These are phyloP conservation scores for Furcasterigmium furcatum DNA, from an alignment of 2,329 filamentous ascomycete species.

Conservation along the genomic window DNA sequence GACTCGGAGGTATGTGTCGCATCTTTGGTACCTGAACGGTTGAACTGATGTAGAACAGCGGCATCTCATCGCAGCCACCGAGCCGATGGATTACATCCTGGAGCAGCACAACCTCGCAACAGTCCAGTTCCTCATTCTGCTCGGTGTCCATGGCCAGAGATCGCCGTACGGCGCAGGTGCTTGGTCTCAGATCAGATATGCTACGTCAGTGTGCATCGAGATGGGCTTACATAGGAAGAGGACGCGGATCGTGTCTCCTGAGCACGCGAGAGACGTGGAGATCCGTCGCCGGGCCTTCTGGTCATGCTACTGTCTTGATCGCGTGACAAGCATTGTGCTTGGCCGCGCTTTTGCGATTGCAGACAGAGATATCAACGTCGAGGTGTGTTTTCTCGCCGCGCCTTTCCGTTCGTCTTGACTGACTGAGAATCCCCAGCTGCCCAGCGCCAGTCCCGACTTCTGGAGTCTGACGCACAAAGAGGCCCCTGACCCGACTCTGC, in stretches of 20 bases:
- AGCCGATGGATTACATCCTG: constrained; percentile 26
- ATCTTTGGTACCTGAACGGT: background rate
- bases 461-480: constrained; percentile 14
- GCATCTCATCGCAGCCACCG: constrained; percentile 23
- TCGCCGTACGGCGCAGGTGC: constrained; percentile 28
- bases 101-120: constrained; percentile 26
- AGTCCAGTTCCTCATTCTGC: constrained; percentile 25
- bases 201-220: constrained; percentile 24
- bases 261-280: constrained; percentile 15
- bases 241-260: background rate
- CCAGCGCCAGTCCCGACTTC: constrained; percentile 16
- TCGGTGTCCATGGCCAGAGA: constrained; percentile 27
- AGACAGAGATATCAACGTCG: constrained; percentile 26
- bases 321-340: constrained; percentile 25
- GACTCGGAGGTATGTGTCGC: constrained; percentile 14
- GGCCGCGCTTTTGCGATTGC: constrained; percentile 29
- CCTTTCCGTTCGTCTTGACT: background rate
- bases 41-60: constrained; percentile 3
- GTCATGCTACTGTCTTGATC: constrained; percentile 29
- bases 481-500: background rate
- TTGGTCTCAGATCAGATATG: constrained; percentile 27
- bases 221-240: constrained; percentile 24
- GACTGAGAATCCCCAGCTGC: constrained; percentile 8
- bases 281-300: constrained; percentile 27
- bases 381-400: constrained; percentile 12